Base-by-base conservation (phyloP, 208 protist genomes). In the Acanthamoeba healyi region DNA sequence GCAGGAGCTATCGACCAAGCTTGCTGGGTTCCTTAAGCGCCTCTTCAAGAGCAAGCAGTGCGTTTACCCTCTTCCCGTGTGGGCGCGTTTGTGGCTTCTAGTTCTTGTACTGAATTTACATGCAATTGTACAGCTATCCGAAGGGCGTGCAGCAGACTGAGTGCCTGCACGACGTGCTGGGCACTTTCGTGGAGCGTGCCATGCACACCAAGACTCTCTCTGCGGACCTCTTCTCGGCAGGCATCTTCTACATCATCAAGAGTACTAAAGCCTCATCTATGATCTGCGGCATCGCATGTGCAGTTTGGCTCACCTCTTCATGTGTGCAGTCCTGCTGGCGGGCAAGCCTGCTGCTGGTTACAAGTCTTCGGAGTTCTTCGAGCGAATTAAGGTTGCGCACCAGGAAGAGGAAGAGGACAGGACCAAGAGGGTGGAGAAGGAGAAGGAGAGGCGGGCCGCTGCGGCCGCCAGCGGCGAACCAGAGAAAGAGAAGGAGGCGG, bases 241-340 rank as follows among this genome's bases (percentile, higher is more conserved):
- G 86, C 56, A 72, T 92, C 86, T 67, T 92, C 86, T 92, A 92
- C 40, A n/a, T 92, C 63, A 38, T 90, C 82, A 90, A 90, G 82
- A 84, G 74, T 84, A 22, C 74, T n/a, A n/a, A n/a, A n/a, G 56
- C 24, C 2, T 24, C 24, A 26, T 26, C 51, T 22, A 5, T 65
- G 56, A 65, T 2, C 56, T 70, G 24, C 4, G 1, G 9, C 17
- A 22, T 36, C 24, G 12, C 5, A 70, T 2, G 51, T 24, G 51
- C 51, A 22, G 51, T 58, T 58, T 19, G 51, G 19, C 10, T 65
- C n/a, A 22, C 44, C 44, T 49, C 44, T 49, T 12, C 44, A 12
- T 12, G 44, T 49, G 44, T 51, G 74, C 74, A 84, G 74, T 84
- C 26, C 82, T 90, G 29, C 40, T 70, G n/a, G 82, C 82, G 10